A percentile compares a stretch with the other conserved stretches of the same genome.
These are phyloP conservation scores for Pseudodiploospora longispora DNA, from an alignment of 2,329 filamentous ascomycete genomes.

Conservation along the genomic window DNA sequence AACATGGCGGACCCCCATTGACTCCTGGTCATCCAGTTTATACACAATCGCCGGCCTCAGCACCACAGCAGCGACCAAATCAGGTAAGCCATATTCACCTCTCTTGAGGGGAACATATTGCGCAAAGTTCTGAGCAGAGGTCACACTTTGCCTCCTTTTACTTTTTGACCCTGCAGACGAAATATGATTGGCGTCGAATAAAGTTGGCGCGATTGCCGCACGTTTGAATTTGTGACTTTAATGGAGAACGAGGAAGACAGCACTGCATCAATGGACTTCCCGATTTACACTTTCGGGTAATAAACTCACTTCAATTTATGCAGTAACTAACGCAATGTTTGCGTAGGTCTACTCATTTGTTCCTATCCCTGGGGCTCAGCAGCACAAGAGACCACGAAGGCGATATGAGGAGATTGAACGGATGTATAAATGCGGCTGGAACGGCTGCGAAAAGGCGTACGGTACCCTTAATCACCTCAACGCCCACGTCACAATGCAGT, in stretches of 20 bases:
- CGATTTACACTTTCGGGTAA: too few relatives aligned
- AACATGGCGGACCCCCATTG: slow-evolving; percentile 41
- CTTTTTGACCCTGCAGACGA: too few relatives aligned
- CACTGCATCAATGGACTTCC: too few relatives aligned
- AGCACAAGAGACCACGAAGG: slow-evolving; percentile 89
- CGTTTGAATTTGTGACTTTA: too few relatives aligned
- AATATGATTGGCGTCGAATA: too few relatives aligned
- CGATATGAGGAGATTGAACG: slow-evolving; percentile 98
- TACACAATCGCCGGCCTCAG: slow-evolving; percentile 46
- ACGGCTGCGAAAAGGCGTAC: slow-evolving; percentile 97
- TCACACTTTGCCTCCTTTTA: too few relatives aligned
- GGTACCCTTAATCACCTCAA: slow-evolving; percentile 96
- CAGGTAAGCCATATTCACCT: slow-evolving; percentile 42
- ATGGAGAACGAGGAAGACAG: too few relatives aligned
- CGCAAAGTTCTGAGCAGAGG: too few relatives aligned
- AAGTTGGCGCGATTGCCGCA: too few relatives aligned
- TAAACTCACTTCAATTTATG: too few relatives aligned
- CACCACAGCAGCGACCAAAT: slow-evolving; percentile 45
- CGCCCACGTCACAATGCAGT: slow-evolving; percentile 98
- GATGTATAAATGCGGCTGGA: slow-evolving; percentile 99
- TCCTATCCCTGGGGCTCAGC: slow-evolving; percentile 90
- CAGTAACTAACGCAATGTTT: slow-evolving; percentile 10
- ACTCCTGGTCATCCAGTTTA: slow-evolving; percentile 47
- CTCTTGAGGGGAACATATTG: too few relatives aligned
- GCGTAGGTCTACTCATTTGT: slow-evolving; percentile 95